Conservation (phyloP, 805 yeast genomes). For the Myxozyma monticola region DNA sequence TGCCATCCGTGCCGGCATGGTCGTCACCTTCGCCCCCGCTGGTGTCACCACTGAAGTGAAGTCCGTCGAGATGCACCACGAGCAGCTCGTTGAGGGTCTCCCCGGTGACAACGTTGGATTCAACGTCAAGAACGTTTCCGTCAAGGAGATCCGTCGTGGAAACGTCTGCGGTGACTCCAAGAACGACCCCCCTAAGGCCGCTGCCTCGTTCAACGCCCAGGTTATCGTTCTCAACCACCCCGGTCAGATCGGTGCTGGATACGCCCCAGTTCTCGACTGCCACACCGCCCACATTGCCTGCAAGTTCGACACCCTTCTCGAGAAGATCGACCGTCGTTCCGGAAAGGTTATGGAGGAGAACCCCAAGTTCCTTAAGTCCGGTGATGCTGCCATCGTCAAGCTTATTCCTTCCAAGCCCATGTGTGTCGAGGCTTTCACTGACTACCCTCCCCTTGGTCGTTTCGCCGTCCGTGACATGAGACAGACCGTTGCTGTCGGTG, state of each 20-base stretch:
- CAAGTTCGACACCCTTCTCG: constrained; percentile 73
- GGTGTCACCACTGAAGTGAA: constrained; percentile 88
- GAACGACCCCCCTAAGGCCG: constrained; percentile 82
- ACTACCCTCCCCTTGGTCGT: constrained; percentile 97
- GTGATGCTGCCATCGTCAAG: constrained; percentile 93
- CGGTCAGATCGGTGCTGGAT: constrained; percentile 88
- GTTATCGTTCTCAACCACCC: constrained; percentile 88
- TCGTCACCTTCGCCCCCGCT: constrained; percentile 86
- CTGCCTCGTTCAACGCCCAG: constrained; percentile 80
- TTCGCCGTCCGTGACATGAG: constrained; percentile 99
- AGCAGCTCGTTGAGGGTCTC: constrained; percentile 70
- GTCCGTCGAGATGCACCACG: constrained; percentile 88
- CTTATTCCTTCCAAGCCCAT: constrained; percentile 87
- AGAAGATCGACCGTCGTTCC: constrained; percentile 89
- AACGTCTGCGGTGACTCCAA: constrained; percentile 89
- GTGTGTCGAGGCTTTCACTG: constrained; percentile 92
- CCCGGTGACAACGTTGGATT: constrained; percentile 93
- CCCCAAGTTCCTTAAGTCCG: constrained; percentile 93
- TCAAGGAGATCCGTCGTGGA: constrained; percentile 88
- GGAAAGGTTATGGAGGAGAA: constrained; percentile 86
- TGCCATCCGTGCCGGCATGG: constrained; percentile 87
- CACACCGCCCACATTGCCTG: constrained; percentile 93
- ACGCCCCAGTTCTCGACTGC: constrained; percentile 91
- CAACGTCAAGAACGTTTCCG: constrained; percentile 89
- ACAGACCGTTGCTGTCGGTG: constrained; percentile 99